Conservation (phyloP, 306 rosid genomes). For the Argentina anserina region DNA sequence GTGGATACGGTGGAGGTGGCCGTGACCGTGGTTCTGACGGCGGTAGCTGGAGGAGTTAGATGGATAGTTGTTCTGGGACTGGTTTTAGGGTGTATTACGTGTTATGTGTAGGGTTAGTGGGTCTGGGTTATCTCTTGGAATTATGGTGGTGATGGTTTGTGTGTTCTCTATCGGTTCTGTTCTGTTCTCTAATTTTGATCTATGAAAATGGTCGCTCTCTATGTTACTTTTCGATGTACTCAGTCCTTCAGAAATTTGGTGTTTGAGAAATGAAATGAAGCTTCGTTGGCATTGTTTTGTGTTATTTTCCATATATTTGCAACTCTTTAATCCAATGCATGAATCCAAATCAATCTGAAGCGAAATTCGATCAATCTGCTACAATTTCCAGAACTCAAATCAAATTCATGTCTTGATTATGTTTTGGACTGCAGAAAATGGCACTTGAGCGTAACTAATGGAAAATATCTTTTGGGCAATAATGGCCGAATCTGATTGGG, state of each 20-base stretch:
- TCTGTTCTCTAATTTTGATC: slow-evolving; percentile 19
- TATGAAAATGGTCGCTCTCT: neutral
- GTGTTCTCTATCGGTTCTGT: neutral
- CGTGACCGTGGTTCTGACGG: slow-evolving; percentile 53
- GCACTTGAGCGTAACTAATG: neutral
- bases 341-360: no score
- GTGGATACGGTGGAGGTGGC: slow-evolving; percentile 36
- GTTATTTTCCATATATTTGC: neutral
- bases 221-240: slow-evolving; percentile 6
- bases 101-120: slow-evolving; percentile 19
- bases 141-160: neutral
- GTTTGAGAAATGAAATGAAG: slow-evolving; percentile 26
- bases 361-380: no score
- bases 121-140: slow-evolving; percentile 1
- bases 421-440: no score
- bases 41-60: slow-evolving; percentile 72
- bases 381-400: no score
- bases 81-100: neutral
- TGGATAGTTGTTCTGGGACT: neutral
- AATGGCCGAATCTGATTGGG: neutral
- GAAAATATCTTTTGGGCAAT: neutral
- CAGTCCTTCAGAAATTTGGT: slow-evolving; percentile 8
- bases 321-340: no score
- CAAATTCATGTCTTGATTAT: no score
- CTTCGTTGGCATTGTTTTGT: no score